phyloP scores from a whole-genome alignment of 768 basidiomycete genomes.

The Termitomyces sp. region DNA sequence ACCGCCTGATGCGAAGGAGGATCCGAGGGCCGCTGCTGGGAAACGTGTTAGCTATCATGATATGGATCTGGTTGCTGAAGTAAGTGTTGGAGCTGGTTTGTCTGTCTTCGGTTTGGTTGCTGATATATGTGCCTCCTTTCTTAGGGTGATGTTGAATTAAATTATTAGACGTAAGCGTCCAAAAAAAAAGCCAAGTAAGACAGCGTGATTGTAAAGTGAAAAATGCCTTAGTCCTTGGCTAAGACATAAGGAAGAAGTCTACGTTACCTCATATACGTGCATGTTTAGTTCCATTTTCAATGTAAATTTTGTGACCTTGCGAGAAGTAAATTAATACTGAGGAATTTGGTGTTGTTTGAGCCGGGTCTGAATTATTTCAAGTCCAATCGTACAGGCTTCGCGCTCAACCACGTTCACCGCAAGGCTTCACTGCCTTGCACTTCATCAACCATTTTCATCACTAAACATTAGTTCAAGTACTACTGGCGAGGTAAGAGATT shows the following conservation, averaged over 20 bases:
- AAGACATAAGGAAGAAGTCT: background rate
- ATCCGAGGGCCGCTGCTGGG: conserved; percentile 86
- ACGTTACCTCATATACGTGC: conserved; percentile 1
- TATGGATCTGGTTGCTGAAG: conserved; percentile 90
- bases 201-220: background rate
- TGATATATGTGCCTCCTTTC: conserved; percentile 11
- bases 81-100: conserved; percentile 18
- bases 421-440: conserved; percentile 10
- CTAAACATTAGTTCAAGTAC: background rate
- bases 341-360: conserved; percentile 32
- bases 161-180: conserved; percentile 30
- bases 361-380: background rate
- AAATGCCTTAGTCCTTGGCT: background rate
- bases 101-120: background rate
- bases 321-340: background rate
- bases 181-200: background rate
- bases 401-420: conserved; percentile 5
- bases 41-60: conserved; percentile 93
- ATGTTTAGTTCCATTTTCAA: background rate
- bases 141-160: conserved; percentile 61
- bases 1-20: conserved; percentile 87
- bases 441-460: background rate
- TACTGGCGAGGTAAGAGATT: conserved; percentile 6
- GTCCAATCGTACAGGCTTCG: background rate
- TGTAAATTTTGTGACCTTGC: background rate